These are phyloP conservation scores for Cutaneotrichosporon sp. DNA, from an alignment of 1,284 basidiomycete genomes.

Conservation along the genomic window DNA sequence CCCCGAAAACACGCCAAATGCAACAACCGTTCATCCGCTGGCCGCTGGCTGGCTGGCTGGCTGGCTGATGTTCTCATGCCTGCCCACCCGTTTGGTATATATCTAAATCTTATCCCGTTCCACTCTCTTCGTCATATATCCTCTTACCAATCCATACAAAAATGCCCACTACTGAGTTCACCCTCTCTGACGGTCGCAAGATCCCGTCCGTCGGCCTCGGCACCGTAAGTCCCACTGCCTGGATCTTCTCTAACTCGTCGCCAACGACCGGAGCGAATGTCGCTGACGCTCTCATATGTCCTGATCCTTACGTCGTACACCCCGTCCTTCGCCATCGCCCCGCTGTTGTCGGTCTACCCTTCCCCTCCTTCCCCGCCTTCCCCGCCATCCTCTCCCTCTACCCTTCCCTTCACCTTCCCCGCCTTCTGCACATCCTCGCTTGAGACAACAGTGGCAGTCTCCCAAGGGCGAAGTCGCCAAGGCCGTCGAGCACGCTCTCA, in stretches of 20 bases:
- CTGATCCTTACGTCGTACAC: too few species aligned
- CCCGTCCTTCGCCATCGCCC: too few species aligned
- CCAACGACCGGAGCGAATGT: neutral
- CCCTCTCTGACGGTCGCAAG: constrained; percentile 49
- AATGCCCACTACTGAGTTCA: constrained; percentile 43
- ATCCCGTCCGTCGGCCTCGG: constrained; percentile 56
- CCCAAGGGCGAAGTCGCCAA: constrained; percentile 52
- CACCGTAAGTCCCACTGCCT: constrained; percentile 49
- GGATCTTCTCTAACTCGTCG: neutral
- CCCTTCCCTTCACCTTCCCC: neutral
- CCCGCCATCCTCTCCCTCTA: neutral
- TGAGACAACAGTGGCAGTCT: constrained; percentile 49
- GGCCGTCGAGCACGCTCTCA: constrained; percentile 52
- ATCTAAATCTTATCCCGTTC: constrained; percentile 1
- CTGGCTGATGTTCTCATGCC: neutral
- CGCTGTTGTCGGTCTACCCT: too few species aligned
- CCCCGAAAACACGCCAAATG: constrained; percentile 21
- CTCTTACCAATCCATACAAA: constrained; percentile 12
- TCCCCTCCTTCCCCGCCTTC: neutral
- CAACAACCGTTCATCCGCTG: neutral
- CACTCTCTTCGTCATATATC: neutral
- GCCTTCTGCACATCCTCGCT: neutral
- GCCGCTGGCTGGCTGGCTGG: constrained; percentile 4
- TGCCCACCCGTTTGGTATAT: neutral
- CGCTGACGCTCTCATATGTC: constrained; percentile 5